These are phyloP conservation scores for Fonsecaea pedrosoi DNA, from an alignment of 2,329 filamentous ascomycete species.

Conservation along the genomic window DNA sequence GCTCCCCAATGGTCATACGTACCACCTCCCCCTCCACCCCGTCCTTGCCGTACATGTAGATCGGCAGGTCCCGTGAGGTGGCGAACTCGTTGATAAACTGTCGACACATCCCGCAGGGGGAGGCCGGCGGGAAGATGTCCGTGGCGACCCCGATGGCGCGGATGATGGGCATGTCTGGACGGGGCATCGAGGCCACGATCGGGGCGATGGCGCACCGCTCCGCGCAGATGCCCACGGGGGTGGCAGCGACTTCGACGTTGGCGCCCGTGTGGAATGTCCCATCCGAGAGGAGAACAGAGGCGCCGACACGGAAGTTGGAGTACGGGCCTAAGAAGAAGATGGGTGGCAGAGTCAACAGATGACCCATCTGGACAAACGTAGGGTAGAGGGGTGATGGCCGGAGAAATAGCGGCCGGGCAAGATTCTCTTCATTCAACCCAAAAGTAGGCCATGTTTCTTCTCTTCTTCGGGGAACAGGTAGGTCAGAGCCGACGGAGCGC, in stretches of 20 bases:
- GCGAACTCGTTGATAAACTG: constrained; percentile 68
- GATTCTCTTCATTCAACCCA: not conserved
- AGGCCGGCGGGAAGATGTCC: constrained; percentile 69
- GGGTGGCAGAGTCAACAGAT: not conserved
- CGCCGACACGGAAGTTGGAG: constrained; percentile 89
- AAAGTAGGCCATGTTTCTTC: not conserved
- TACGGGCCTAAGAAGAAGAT: constrained; percentile 68
- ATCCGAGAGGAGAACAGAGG: constrained; percentile 70
- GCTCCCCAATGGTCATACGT: constrained; percentile 71
- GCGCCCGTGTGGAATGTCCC: constrained; percentile 72
- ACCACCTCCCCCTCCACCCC: constrained; percentile 57
- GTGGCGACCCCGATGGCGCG: constrained; percentile 85
- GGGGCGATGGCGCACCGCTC: constrained; percentile 88
- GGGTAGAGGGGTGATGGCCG: not conserved
- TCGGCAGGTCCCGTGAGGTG: constrained; percentile 65
- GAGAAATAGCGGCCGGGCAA: not conserved
- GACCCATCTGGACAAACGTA: not conserved
- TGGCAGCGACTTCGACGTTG: constrained; percentile 92
- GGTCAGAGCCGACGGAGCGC: not conserved
- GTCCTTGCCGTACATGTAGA: constrained; percentile 92
- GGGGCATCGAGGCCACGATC: constrained; percentile 65
- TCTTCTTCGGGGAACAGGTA: no score
- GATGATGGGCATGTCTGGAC: constrained; percentile 61
- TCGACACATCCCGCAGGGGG: constrained; percentile 89
- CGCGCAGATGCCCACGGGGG: constrained; percentile 93